Evolutionary conservation across 192 early-diverging fungal species (phyloP).

Genomic region (Coemansia sp.): DNA sequence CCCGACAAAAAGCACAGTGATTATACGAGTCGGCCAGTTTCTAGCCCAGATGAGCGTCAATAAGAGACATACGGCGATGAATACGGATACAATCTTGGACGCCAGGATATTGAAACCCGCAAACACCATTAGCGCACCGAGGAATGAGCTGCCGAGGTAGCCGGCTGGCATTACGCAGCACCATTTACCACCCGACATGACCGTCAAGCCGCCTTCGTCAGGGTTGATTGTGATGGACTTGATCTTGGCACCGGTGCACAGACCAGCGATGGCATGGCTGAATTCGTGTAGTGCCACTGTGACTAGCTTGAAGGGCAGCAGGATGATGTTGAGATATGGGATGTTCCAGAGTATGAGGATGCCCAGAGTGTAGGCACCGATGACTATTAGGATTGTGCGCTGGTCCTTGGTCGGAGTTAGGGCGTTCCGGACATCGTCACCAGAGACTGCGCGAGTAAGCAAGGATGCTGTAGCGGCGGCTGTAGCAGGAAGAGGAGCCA

Average conservation of each 20-base stretch:
- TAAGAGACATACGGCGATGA: slow-evolving; percentile 81
- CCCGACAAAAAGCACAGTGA: slow-evolving; percentile 81
- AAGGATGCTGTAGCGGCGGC: slow-evolving; percentile 1
- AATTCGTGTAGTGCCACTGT: slow-evolving; percentile 96
- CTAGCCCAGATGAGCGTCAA: slow-evolving; percentile 81
- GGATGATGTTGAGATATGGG: slow-evolving; percentile 74
- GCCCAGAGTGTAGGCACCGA: slow-evolving; percentile 62
- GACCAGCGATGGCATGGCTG: slow-evolving; percentile 83
- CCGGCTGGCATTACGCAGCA: slow-evolving; percentile 84
- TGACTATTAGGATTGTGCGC: slow-evolving; percentile 40
- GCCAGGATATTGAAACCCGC: slow-evolving; percentile 85
- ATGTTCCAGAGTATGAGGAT: slow-evolving; percentile 84
- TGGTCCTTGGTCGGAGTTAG: slow-evolving; percentile 46
- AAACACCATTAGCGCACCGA: slow-evolving; percentile 92
- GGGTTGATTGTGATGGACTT: slow-evolving; percentile 88
- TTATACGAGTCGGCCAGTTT: slow-evolving; percentile 80
- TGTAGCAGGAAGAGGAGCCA: not conserved
- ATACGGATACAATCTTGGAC: slow-evolving; percentile 80
- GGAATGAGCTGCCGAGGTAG: slow-evolving; percentile 83
- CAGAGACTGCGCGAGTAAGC: slow-evolving; percentile 15
- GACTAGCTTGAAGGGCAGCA: slow-evolving; percentile 95
- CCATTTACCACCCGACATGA: slow-evolving; percentile 77
- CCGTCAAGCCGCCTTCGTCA: slow-evolving; percentile 86
- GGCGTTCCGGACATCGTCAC: slow-evolving; percentile 25
- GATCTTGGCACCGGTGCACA: slow-evolving; percentile 85